These are phyloP conservation scores for Spinacia oleracea DNA, from an alignment of 179 eudicot species.

Conservation along the genomic window DNA sequence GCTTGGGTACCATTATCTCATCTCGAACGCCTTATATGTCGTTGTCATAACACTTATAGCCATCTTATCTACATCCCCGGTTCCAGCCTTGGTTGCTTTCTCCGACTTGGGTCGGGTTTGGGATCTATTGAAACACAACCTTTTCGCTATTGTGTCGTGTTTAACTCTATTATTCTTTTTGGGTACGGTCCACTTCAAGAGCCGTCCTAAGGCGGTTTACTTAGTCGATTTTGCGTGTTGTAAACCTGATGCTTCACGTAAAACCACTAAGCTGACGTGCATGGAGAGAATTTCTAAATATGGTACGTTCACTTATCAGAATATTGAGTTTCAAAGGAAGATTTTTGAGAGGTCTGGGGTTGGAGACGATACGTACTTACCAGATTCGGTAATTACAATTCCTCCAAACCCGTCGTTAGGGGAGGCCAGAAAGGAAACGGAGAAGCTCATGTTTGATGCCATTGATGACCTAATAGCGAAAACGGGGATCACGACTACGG, in stretches of 20 bases:
- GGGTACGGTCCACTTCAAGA: conserved; percentile 29
- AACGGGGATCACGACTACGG: conserved; percentile 29
- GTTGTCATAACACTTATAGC: background rate
- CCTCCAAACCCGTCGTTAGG: conserved; percentile 36
- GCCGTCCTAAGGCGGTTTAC: conserved; percentile 29
- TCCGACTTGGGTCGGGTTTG: background rate
- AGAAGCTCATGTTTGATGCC: conserved; percentile 31
- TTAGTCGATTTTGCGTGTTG: conserved; percentile 33
- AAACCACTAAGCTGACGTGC: conserved; percentile 23
- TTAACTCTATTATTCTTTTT: conserved; percentile 21
- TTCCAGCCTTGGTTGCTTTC: background rate
- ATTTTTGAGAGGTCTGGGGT: too few relatives aligned
- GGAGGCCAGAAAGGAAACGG: conserved; percentile 33
- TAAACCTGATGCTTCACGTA: conserved; percentile 24
- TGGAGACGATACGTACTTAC: too few relatives aligned
- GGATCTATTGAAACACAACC: background rate
- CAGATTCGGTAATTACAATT: conserved; percentile 11
- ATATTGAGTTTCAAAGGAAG: too few relatives aligned
- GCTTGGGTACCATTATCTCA: conserved; percentile 37
- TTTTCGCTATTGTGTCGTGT: background rate
- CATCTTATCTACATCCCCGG: background rate
- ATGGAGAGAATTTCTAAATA: conserved; percentile 31
- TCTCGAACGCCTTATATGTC: conserved; percentile 31
- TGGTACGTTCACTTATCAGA: too few relatives aligned
- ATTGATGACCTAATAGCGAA: conserved; percentile 34